A percentile compares a stretch with the other conserved stretches of the same genome.
phyloP scores from a whole-genome alignment of 495 filamentous ascomycete species.

The Entonaema liquescens region DNA sequence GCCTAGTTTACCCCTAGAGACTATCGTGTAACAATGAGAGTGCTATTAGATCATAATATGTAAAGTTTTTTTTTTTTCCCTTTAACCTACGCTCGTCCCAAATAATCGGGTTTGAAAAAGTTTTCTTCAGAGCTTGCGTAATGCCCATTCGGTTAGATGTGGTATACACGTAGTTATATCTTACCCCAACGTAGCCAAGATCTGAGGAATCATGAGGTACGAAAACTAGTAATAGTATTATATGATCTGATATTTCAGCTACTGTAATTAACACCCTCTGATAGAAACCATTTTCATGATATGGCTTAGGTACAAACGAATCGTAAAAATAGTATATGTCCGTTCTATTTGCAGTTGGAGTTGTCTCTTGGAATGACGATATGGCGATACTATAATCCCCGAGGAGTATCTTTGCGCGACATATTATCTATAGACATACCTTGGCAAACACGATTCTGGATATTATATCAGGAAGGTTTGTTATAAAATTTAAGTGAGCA shows the following conservation, averaged over 20 bases:
- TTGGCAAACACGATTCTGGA: slow-evolving; percentile 7
- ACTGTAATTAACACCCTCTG: not conserved
- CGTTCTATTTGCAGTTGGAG: not conserved
- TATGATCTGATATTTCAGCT: not conserved
- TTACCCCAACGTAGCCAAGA: slow-evolving; percentile 1
- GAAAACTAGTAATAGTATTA: not conserved
- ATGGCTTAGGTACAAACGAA: not conserved
- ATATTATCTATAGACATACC: slow-evolving; percentile 6
- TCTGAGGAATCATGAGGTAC: not conserved
- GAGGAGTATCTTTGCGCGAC: slow-evolving; percentile 13
- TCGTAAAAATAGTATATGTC: not conserved
- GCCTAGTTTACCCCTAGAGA: not conserved
- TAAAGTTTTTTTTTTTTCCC: not conserved
- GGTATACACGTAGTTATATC: not conserved
- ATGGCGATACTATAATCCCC: slow-evolving; percentile 39
- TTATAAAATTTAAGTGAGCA: slow-evolving; percentile 5
- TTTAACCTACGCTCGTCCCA: not conserved
- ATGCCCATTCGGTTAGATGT: not conserved
- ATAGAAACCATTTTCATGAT: not conserved
- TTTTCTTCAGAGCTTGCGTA: not conserved
- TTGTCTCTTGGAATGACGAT: not conserved
- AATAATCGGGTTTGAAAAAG: not conserved
- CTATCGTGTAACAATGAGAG: not conserved
- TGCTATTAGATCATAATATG: not conserved
- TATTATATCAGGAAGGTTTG: not conserved